Base-by-base conservation (phyloP, 2,329 filamentous ascomycete species). In the Colletotrichum incanum region DNA sequence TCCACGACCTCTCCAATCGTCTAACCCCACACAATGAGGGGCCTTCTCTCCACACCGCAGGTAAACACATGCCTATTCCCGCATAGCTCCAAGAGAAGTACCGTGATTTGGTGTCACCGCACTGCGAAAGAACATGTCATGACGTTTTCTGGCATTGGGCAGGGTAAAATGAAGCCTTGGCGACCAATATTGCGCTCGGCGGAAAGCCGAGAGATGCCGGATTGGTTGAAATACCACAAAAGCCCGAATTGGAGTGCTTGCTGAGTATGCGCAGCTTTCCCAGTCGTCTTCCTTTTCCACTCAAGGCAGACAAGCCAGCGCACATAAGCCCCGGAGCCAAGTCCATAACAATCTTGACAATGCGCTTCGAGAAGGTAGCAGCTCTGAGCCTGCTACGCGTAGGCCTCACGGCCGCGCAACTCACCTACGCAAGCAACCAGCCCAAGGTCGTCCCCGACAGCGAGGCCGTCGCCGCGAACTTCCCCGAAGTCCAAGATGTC, bases 341-440 rank as follows among this genome's bases (percentile, higher is more conserved):
- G 45, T 55, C 54, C 14, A 14, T 9, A 50, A 50, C 50, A 2
- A 45, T 62, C 34, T 1, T 39, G 3, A 58, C 16, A 16, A 72
- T 72, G 69, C 69, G 52, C 34, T 54, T 59, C 47, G 65, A 64
- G 26, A n/a, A 60, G 14, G 23, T 50, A 5, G 54, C 52, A 39
- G 43, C 62, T 12, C 28, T 69, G 5, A 74, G 71, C 11, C 70
- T 79, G 6, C 50, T 78, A 1, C 76, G 65, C 7, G 75, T 67
- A 14, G 71, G 76, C 45, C 45, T 78, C 47, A 72, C 65, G 2
- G 37, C 68, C 2, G 77, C 76, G 5, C 69, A 75, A 49, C 61
- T 75, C 20, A 67, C 70, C 3, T 80, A 80, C 23, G 76, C 77
- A 23, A 65, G 76, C 26, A 80, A 80, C 60, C 79, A 77, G n/a